These are phyloP conservation scores for Sedum album DNA, from an alignment of 164 flowering plant species.

Conservation along the genomic window DNA sequence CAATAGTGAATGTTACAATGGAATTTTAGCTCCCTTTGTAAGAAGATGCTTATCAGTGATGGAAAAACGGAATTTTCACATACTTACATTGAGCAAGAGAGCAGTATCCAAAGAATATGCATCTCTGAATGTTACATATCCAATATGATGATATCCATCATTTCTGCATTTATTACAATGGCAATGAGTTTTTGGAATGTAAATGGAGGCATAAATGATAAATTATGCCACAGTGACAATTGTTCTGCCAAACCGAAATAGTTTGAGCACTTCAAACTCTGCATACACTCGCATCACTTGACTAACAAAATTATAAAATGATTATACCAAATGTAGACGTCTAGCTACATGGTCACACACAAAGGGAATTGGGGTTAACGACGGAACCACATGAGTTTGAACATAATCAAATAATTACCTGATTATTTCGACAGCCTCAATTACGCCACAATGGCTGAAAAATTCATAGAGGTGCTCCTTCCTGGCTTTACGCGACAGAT, in stretches of 20 bases:
- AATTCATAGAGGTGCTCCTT: constrained; percentile 70
- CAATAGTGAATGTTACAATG: too few species aligned
- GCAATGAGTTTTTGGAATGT: background rate
- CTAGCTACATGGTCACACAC: too few species aligned
- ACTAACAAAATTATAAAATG: too few species aligned
- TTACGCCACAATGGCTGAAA: constrained; percentile 56
- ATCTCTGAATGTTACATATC: constrained; percentile 72
- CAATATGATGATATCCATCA: constrained; percentile 52
- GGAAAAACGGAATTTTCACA: background rate
- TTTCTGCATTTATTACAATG: constrained; percentile 32
- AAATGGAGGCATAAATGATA: background rate
- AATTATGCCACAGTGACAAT: background rate
- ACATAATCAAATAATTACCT: constrained; percentile 36
- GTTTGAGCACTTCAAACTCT: background rate
- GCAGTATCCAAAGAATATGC: constrained; percentile 76
- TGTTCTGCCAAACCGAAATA: background rate
- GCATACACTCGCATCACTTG: background rate
- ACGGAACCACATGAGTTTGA: too few species aligned
- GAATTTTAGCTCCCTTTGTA: too few species aligned
- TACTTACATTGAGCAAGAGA: constrained; percentile 71
- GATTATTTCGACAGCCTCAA: constrained; percentile 61
- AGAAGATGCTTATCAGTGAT: background rate
- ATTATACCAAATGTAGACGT: too few species aligned
- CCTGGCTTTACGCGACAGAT: constrained; percentile 62
- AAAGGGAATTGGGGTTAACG: too few species aligned